A percentile compares a stretch with the other conserved stretches of the same genome.
Conservation (phyloP, 2,329 filamentous ascomycete genomes). For the Coniochaeta sp. region DNA sequence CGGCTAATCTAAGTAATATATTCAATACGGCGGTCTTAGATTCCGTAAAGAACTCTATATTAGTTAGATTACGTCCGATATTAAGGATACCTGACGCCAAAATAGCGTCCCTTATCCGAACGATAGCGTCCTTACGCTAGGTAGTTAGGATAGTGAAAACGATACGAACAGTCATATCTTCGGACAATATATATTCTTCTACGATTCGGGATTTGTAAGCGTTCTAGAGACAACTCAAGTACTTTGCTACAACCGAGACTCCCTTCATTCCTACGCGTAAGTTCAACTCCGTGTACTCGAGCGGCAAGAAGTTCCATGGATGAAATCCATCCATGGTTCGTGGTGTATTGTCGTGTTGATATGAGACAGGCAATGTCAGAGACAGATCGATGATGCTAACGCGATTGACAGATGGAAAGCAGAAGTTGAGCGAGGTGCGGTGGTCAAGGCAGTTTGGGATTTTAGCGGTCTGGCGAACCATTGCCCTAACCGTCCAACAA, state of each 20-base stretch:
- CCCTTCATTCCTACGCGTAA: neutral
- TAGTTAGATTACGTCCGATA: neutral
- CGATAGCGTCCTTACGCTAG: neutral
- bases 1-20: neutral
- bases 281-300: neutral
- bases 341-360: too few species aligned
- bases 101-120: neutral
- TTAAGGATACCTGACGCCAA: neutral
- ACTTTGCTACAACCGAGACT: neutral
- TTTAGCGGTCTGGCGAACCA: neutral
- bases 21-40: neutral
- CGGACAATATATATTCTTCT: neutral
- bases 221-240: neutral
- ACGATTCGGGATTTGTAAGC: neutral
- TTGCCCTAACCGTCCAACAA: neutral
- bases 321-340: neutral
- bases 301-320: neutral
- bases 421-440: too few species aligned
- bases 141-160: neutral
- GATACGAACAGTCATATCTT: neutral
- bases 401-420: too few species aligned
- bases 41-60: neutral
- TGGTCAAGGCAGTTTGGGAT: too few species aligned
- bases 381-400: too few species aligned
- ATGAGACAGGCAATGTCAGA: too few species aligned